Evolutionary conservation across 1,284 basidiomycete genomes (phyloP), one percentile per base, ranked within the genome.

Genomic region (Fomitopsis betulina): DNA sequence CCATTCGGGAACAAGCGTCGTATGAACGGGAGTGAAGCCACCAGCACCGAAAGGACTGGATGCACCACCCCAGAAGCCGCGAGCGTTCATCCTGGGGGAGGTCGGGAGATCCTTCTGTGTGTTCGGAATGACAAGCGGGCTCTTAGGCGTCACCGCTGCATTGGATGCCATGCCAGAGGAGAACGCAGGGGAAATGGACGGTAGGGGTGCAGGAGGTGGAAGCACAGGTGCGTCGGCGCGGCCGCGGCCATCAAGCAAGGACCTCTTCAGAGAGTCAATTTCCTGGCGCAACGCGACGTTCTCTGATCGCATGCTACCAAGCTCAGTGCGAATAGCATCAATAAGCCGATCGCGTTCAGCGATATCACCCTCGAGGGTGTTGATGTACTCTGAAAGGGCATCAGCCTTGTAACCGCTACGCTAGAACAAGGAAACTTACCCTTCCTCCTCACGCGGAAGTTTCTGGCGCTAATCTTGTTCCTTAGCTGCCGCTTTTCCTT

Each of bases 401-500:
- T 51, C 35, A 54, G 39, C 33, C 39, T 32, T 13, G 53, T 27
- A 47, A 6, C n/a, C 15, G 21, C 37, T 15, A 5, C 25, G 17
- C n/a, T 53, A 45, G 52, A 56, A 54, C 42, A 61, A 55, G 12
- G 19, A 58, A 15, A 74, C 78, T 61, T 53, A 89, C 91, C 91
- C 79, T 98, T 98, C 74, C 95, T 82, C 49, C 96, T 80, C 37
- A 95, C 93, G 32, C 96, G 82, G 78, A 98, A 98, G 71, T 96
- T 97, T 60, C 96, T 80, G 1, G 96, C 96, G 65, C 89, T 92
- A 62, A 98, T 96, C 85, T 98, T 98, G 79, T 98, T 98, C 58
- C 96, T 77, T 40, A 98, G 79, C 74, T 98, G 96, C 17, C 96
- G 79, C 76, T 98, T 98, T 76, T 98, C 96, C 76, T 98, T 98